These are phyloP conservation scores for Rhodocollybia butyracea DNA, from an alignment of 768 basidiomycete species.

Conservation along the genomic window DNA sequence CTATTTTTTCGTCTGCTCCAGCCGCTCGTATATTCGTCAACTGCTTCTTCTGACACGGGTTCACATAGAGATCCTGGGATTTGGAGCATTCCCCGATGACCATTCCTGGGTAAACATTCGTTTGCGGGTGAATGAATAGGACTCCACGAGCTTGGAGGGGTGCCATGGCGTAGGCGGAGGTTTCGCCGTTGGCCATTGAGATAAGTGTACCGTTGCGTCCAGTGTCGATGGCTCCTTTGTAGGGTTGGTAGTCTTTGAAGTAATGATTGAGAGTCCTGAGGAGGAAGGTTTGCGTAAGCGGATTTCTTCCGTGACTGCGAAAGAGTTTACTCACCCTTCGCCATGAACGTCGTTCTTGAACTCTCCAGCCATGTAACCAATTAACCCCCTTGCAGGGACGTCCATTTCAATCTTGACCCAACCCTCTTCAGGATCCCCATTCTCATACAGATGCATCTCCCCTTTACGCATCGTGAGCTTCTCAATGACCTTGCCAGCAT, in stretches of 20 bases:
- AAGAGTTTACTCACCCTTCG: slow-evolving; percentile 39
- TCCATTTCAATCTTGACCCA: slow-evolving; percentile 47
- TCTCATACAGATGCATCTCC: slow-evolving; percentile 43
- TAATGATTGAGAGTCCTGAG: slow-evolving; percentile 48
- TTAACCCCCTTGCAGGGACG: slow-evolving; percentile 44
- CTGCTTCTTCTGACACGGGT: slow-evolving; percentile 47
- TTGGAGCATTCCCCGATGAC: slow-evolving; percentile 49
- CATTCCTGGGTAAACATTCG: slow-evolving; percentile 49
- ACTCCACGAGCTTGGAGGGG: slow-evolving; percentile 46
- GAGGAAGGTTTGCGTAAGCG: too few relatives aligned
- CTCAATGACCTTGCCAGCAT: slow-evolving; percentile 45
- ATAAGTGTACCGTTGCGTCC: slow-evolving; percentile 46
- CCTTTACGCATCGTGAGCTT: slow-evolving; percentile 50
- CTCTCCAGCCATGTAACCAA: slow-evolving; percentile 52
- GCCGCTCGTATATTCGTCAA: slow-evolving; percentile 48
- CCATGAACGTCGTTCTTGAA: slow-evolving; percentile 51
- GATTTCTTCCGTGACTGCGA: too few relatives aligned
- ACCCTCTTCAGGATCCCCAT: slow-evolving; percentile 35
- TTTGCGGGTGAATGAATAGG: slow-evolving; percentile 42
- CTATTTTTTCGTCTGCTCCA: slow-evolving; percentile 48
- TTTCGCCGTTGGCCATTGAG: slow-evolving; percentile 43
- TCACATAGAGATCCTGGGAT: slow-evolving; percentile 41
- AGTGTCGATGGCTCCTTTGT: slow-evolving; percentile 41
- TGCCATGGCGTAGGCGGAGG: slow-evolving; percentile 45
- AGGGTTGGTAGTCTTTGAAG: slow-evolving; percentile 46